Percentiles rank a stretch among this genome's conserved stretches.
Evolutionary conservation across 179 eudicot genomes (phyloP).

Genomic region (Vitellaria paradoxa): DNA sequence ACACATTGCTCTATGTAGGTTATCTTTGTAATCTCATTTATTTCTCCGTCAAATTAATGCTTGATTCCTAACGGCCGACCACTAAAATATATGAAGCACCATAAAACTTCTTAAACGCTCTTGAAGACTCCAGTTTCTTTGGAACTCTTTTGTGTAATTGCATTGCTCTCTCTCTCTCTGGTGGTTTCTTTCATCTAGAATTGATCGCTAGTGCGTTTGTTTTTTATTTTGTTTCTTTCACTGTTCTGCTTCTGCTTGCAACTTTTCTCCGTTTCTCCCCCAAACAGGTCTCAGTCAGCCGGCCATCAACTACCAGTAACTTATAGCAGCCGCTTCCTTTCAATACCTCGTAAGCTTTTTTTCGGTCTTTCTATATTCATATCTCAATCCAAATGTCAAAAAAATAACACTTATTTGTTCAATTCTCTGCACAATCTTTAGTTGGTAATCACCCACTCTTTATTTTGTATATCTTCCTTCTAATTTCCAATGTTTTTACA

Average conservation of each 20-base stretch:
- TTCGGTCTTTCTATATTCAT: not conserved
- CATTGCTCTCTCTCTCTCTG: constrained; percentile 5
- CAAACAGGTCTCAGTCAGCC: constrained; percentile 1
- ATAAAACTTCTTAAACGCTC: not conserved
- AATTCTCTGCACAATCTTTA: not conserved
- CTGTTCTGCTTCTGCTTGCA: not conserved
- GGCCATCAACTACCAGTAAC: not conserved
- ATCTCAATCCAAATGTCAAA: not conserved
- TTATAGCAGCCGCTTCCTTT: not conserved
- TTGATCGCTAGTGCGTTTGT: not conserved
- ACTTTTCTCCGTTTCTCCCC: not conserved
- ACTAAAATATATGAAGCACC: not conserved
- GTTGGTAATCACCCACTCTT: not conserved
- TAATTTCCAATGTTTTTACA: not conserved
- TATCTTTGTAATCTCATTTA: too few species aligned
- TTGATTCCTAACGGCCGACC: constrained; percentile 2
- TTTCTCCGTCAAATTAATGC: not conserved
- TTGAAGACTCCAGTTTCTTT: not conserved
- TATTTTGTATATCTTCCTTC: not conserved
- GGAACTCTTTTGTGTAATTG: not conserved
- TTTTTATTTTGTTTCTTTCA: constrained; percentile 7
- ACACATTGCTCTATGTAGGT: too few species aligned
- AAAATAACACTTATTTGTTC: not conserved
- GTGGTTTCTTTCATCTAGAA: not conserved
- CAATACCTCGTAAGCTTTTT: not conserved